Evolutionary conservation across 768 basidiomycete species (phyloP).

Genomic region (Artomyces pyxidatus): DNA sequence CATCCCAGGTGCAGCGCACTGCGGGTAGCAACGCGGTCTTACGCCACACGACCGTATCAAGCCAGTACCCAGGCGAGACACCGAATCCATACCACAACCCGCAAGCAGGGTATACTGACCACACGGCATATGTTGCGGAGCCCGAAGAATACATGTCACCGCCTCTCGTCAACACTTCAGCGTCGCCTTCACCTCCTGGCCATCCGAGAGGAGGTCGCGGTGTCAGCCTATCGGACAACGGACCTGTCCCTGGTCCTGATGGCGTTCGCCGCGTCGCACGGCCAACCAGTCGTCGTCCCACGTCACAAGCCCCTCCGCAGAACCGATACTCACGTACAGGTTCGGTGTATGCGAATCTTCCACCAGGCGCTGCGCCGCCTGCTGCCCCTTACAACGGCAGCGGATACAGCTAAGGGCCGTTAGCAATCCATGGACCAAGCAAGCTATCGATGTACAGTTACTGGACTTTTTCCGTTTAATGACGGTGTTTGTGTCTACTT

Average conservation of each 20-base stretch:
- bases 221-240: slow-evolving; percentile 72
- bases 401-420: slow-evolving; percentile 5
- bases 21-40: slow-evolving; percentile 33
- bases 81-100: not conserved
- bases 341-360: slow-evolving; percentile 36
- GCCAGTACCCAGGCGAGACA: slow-evolving; percentile 40
- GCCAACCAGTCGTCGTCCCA: slow-evolving; percentile 46
- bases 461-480: slow-evolving; percentile 13
- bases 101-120: slow-evolving; percentile 23
- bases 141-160: slow-evolving; percentile 26
- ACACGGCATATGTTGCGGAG: slow-evolving; percentile 25
- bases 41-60: slow-evolving; percentile 32
- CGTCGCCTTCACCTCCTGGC: slow-evolving; percentile 3
- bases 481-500: slow-evolving; percentile 7
- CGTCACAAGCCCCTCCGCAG: slow-evolving; percentile 46
- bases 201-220: slow-evolving; percentile 36
- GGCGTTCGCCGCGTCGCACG: slow-evolving; percentile 76
- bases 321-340: slow-evolving; percentile 68
- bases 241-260: slow-evolving; percentile 72
- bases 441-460: not conserved
- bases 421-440: not conserved
- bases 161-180: not conserved
- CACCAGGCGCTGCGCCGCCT: slow-evolving; percentile 65
- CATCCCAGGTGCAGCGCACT: slow-evolving; percentile 32
- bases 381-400: slow-evolving; percentile 12